phyloP scores from a whole-genome alignment of 768 basidiomycete genomes.

The Asterophora lycoperdoides region DNA sequence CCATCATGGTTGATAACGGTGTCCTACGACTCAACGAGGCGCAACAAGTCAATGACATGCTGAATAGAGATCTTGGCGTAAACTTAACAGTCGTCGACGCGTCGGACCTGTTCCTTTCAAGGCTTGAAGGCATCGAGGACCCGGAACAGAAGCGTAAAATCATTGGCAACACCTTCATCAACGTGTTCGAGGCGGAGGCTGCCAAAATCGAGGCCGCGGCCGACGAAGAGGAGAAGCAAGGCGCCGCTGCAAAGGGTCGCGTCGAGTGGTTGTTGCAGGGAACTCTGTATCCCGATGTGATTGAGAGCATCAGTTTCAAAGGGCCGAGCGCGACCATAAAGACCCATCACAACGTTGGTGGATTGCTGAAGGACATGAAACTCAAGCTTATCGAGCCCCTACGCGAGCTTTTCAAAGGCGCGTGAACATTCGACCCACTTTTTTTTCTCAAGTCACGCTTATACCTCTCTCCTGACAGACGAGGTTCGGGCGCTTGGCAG shows the following conservation, averaged over 20 bases:
- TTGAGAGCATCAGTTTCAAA: conserved; percentile 99
- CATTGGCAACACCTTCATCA: conserved; percentile 98
- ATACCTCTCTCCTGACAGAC: conserved; percentile 44
- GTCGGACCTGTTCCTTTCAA: conserved; percentile 85
- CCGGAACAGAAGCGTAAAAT: conserved; percentile 97
- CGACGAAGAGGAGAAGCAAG: conserved; percentile 66
- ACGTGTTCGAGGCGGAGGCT: conserved; percentile 95
- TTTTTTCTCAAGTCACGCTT: not conserved
- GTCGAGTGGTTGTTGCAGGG: conserved; percentile 98
- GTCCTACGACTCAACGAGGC: conserved; percentile 92
- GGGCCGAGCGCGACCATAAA: conserved; percentile 99
- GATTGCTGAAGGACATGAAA: conserved; percentile 95
- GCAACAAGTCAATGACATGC: conserved; percentile 86
- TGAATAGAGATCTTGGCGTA: conserved; percentile 89
- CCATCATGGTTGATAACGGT: conserved; percentile 99
- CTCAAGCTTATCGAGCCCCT: conserved; percentile 97
- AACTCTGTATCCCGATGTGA: conserved; percentile 97
- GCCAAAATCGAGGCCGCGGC: conserved; percentile 80
- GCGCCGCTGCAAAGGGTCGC: conserved; percentile 74
- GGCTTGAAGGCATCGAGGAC: conserved; percentile 89
- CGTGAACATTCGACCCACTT: conserved; percentile 13
- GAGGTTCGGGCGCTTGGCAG: conserved; percentile 93
- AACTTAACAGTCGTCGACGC: conserved; percentile 96
- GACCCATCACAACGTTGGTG: conserved; percentile 99
- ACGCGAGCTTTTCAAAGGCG: conserved; percentile 97